These are phyloP conservation scores for Verticillium zaregamsianum DNA, from an alignment of 2,329 filamentous ascomycete genomes.

Conservation along the genomic window DNA sequence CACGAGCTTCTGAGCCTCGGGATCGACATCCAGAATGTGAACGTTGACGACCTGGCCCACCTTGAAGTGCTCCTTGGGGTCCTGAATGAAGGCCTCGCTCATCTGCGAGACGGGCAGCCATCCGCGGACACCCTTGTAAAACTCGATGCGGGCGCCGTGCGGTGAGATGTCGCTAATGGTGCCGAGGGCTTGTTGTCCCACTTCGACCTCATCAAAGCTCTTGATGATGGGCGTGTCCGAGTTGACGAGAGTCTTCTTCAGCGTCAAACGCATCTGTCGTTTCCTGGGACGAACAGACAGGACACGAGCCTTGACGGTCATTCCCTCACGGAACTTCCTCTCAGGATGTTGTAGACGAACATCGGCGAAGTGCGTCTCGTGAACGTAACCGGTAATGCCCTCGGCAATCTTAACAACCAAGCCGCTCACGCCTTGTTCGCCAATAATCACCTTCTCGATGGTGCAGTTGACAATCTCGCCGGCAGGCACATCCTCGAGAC, in stretches of 20 bases:
- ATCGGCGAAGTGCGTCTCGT: conserved; percentile 85
- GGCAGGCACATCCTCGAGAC: conserved; percentile 84
- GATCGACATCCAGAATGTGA: conserved; percentile 77
- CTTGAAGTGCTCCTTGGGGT: conserved; percentile 85
- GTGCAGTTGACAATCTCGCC: conserved; percentile 78
- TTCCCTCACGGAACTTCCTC: conserved; percentile 88
- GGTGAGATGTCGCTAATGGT: conserved; percentile 79
- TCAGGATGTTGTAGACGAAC: conserved; percentile 86
- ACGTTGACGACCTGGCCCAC: conserved; percentile 88
- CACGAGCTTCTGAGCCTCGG: conserved; percentile 65
- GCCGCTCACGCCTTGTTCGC: conserved; percentile 72
- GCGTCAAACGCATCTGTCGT: conserved; percentile 76
- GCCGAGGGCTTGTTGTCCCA: conserved; percentile 76
- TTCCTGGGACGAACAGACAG: conserved; percentile 73
- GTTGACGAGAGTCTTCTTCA: conserved; percentile 94
- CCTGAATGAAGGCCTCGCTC: conserved; percentile 93
- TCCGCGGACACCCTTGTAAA: conserved; percentile 78
- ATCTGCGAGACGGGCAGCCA: conserved; percentile 94
- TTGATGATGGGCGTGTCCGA: conserved; percentile 78
- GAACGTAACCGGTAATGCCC: conserved; percentile 82
- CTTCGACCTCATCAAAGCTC: conserved; percentile 67
- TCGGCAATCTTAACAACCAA: conserved; percentile 81
- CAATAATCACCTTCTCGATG: conserved; percentile 79
- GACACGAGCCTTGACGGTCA: conserved; percentile 79
- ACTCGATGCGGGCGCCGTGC: conserved; percentile 84